Conservation (phyloP, 257 asterid species). For the Eustoma russellianum region DNA sequence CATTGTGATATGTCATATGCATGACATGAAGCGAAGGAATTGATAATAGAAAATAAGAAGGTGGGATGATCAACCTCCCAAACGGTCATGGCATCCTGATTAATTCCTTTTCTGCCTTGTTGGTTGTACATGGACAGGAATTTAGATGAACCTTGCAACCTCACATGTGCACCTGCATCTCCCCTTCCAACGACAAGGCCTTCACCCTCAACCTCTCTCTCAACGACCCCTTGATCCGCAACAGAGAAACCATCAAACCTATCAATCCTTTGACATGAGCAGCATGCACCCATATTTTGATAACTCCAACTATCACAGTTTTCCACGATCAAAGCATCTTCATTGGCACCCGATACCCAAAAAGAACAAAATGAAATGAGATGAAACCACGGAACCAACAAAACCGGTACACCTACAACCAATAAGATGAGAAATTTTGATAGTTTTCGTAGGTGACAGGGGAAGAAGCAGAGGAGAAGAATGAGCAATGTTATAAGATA, state of each 20-base stretch:
- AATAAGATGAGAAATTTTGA: neutral
- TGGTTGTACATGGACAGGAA: slow-evolving; percentile 50
- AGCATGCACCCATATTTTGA: slow-evolving; percentile 73
- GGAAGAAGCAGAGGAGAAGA: slow-evolving; percentile 6
- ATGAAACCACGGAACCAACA: neutral
- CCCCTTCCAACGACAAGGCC: slow-evolving; percentile 38
- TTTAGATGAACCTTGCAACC: slow-evolving; percentile 67
- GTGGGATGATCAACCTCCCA: slow-evolving; percentile 60
- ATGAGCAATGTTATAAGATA: neutral
- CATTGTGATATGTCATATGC: neutral
- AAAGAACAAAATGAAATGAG: neutral
- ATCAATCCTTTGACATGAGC: slow-evolving; percentile 58
- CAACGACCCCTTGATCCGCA: slow-evolving; percentile 19
- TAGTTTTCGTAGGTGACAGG: slow-evolving; percentile 2
- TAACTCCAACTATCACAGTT: slow-evolving; percentile 8
- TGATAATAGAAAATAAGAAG: neutral
- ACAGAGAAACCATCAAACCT: slow-evolving; percentile 21
- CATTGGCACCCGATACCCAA: neutral
- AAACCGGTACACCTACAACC: no score
- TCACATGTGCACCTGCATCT: slow-evolving; percentile 57
- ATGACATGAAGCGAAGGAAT: slow-evolving; percentile 3
- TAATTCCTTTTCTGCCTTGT: slow-evolving; percentile 64
- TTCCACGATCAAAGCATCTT: slow-evolving; percentile 3
- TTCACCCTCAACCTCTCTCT: slow-evolving; percentile 17
- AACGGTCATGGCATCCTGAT: slow-evolving; percentile 92